Conservation (phyloP, 805 yeast genomes). For the Komagataella populi region DNA sequence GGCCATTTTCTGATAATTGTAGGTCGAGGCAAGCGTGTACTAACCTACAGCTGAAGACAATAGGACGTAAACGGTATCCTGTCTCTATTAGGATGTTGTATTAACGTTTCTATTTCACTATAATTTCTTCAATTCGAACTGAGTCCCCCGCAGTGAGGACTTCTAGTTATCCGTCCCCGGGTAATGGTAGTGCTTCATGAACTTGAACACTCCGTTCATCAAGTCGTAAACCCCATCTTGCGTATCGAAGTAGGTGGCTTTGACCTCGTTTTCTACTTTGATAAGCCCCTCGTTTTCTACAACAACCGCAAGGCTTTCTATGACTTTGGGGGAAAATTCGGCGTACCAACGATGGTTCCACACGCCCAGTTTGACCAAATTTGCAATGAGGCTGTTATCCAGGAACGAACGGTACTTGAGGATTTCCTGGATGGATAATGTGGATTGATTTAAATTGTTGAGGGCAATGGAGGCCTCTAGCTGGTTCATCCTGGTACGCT, state of each 20-base stretch:
- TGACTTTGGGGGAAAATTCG: constrained; percentile 66
- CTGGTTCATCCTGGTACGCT: constrained; percentile 22
- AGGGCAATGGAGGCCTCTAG: constrained; percentile 5
- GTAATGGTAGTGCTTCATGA: constrained; percentile 26
- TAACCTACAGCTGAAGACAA: background rate
- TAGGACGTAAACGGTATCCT: background rate
- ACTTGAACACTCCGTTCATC: constrained; percentile 36
- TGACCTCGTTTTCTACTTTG: constrained; percentile 60
- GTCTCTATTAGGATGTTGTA: background rate
- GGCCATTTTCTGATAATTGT: background rate
- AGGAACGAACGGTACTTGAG: constrained; percentile 24
- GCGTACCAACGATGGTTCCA: constrained; percentile 98
- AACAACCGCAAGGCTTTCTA: constrained; percentile 42
- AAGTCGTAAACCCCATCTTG: constrained; percentile 44
- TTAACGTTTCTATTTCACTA: background rate
- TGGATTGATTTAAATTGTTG: constrained; percentile 4
- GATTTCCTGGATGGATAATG: constrained; percentile 10
- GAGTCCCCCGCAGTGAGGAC: background rate
- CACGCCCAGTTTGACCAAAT: constrained; percentile 69
- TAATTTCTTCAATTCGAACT: background rate
- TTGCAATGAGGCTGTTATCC: constrained; percentile 49
- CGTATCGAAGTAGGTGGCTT: constrained; percentile 43
- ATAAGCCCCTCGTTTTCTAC: constrained; percentile 68
- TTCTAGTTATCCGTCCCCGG: background rate
- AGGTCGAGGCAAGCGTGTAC: background rate